These are phyloP conservation scores for Saraca asoca DNA, from an alignment of 331 rosid species.

Conservation along the genomic window DNA sequence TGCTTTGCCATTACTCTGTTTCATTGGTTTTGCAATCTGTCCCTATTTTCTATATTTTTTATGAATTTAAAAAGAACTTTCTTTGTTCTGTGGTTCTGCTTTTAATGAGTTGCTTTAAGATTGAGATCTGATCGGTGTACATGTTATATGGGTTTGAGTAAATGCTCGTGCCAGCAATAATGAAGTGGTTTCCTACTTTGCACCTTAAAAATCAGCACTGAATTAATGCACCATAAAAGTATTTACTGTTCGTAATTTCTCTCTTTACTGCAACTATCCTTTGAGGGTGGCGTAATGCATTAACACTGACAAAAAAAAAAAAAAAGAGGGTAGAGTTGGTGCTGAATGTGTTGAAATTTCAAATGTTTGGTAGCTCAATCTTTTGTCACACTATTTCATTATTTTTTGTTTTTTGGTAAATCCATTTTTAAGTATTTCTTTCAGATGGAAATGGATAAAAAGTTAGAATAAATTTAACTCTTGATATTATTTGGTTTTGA, in stretches of 20 bases:
- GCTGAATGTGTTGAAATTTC: too few relatives aligned
- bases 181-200: slow-evolving; percentile 37
- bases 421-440: neutral
- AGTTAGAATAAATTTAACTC: neutral
- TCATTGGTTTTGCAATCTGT: slow-evolving; percentile 41
- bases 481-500: neutral
- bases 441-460: neutral
- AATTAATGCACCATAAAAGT: slow-evolving; percentile 24
- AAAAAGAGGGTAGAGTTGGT: too few relatives aligned
- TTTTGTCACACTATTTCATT: neutral
- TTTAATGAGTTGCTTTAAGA: slow-evolving; percentile 33
- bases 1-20: slow-evolving; percentile 26
- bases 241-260: neutral
- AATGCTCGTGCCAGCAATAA: slow-evolving; percentile 46
- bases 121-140: slow-evolving; percentile 34
- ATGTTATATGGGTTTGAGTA: slow-evolving; percentile 37
- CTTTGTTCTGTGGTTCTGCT: slow-evolving; percentile 31
- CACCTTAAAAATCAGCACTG: neutral
- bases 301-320: too few relatives aligned
- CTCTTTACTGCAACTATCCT: too few relatives aligned
- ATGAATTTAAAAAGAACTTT: slow-evolving; percentile 4
- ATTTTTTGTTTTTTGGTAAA: too few relatives aligned
- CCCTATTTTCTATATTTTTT: neutral
- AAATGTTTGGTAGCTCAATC: neutral
- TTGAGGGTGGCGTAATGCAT: too few relatives aligned